These are phyloP conservation scores for Lophiostoma macrostomum DNA, from an alignment of 495 filamentous ascomycete genomes.

Conservation along the genomic window DNA sequence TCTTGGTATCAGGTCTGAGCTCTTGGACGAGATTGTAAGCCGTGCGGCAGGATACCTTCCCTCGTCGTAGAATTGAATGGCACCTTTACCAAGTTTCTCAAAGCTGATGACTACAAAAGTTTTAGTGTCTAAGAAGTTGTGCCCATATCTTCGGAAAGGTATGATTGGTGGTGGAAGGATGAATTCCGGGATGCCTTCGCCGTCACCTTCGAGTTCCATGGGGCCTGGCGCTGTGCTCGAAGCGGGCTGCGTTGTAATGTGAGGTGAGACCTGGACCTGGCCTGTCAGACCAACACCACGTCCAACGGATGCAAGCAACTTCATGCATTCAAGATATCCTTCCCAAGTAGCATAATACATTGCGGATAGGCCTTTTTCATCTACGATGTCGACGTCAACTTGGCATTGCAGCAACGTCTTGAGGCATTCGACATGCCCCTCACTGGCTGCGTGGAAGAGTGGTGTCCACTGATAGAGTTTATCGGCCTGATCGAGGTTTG, in stretches of 20 bases:
- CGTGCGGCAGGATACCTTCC: conserved; percentile 93
- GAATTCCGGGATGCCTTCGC: conserved; percentile 86
- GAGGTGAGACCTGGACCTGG: conserved; percentile 18
- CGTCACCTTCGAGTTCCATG: conserved; percentile 71
- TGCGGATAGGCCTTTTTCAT: conserved; percentile 89
- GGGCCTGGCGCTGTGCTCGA: conserved; percentile 46
- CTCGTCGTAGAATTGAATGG: conserved; percentile 88
- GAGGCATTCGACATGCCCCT: conserved; percentile 87
- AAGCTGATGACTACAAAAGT: conserved; percentile 90
- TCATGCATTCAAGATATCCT: conserved; percentile 92
- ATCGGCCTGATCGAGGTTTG: conserved; percentile 88
- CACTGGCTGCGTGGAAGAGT: conserved; percentile 91
- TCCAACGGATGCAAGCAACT: conserved; percentile 57
- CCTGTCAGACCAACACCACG: conserved; percentile 27
- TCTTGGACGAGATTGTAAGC: conserved; percentile 92
- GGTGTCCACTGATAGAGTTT: conserved; percentile 98
- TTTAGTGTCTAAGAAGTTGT: conserved; percentile 97
- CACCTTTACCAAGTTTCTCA: conserved; percentile 63
- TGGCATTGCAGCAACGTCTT: conserved; percentile 71
- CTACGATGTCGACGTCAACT: conserved; percentile 69
- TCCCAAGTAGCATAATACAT: conserved; percentile 99
- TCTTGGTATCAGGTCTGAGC: conserved; percentile 91
- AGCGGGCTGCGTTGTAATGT: conserved; percentile 39
- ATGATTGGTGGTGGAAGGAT: conserved; percentile 94
- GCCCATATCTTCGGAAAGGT: conserved; percentile 86